Evolutionary conservation across 495 filamentous ascomycete genomes (phyloP), one percentile per base, ranked within the genome.

Genomic region (Aspergillus affinis): DNA sequence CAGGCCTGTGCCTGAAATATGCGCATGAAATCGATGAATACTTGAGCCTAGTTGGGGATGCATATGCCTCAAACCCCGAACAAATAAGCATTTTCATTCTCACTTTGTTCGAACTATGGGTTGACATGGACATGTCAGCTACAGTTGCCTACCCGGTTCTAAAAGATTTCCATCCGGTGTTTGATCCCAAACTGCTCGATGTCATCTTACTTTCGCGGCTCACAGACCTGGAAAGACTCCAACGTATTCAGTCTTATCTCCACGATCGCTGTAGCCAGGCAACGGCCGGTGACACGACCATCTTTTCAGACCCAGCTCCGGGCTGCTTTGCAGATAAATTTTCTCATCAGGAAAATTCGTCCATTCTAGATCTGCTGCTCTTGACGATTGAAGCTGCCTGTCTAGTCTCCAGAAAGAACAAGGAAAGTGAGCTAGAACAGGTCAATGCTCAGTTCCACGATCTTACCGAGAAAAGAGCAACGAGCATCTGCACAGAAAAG

Each of bases 81-180:
- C 69, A 71, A 4, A 69, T 80, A 17, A 88, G 86, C 7, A 41
- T 81, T 0, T 84, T 88, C 76, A 58, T 84, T 2, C 70, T 90
- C 18, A 83, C 73, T 0, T 63, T 82, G 9, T 71, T 88, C 60
- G 82, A 88, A 17, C 59, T 88, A 0, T 90, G 87, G 86, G 62
- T 86, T 18, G 76, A 77, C 20, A 68, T 77, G 57, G 87, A 90
- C 62, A 78, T 72, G 44, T 72, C 71, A 17, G 81, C 81, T 0
- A 73, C 76, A 5, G 41, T 57, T 1, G 57, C 59, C 0, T 73
- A 73, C 57, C 69, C 77, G 2, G 53, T 89, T 10, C 62, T 90
- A 0, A 48, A 26, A 0, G 67, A 86, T 0, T 89, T 84, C 62
- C 63, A 79, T 9, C 78, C 83, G 0, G 78, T 72, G 0, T 72